Evolutionary conservation across 345 rosid genomes (phyloP).

Genomic region (Gynandropsis gynandra): DNA sequence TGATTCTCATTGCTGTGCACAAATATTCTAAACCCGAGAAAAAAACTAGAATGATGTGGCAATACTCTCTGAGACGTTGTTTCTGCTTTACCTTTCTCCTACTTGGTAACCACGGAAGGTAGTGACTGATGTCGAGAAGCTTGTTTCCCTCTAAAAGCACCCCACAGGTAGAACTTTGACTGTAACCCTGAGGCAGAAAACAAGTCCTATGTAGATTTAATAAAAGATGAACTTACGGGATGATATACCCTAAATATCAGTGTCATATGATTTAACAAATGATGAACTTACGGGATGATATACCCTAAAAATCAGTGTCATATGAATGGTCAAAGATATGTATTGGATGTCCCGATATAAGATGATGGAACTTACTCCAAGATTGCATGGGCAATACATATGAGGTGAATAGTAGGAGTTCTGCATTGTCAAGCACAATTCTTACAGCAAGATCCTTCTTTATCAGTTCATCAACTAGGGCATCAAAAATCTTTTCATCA

Average conservation of each 20-base stretch:
- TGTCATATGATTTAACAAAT: not conserved
- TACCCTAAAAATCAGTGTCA: not conserved
- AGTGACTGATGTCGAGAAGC: constrained; percentile 11
- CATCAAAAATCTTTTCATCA: constrained; percentile 32
- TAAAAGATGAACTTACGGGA: not conserved
- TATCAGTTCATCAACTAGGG: constrained; percentile 47
- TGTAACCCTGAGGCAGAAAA: constrained; percentile 42
- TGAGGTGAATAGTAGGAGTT: constrained; percentile 63
- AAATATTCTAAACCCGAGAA: too few species aligned
- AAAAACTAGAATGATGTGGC: not conserved
- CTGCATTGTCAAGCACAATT: constrained; percentile 43
- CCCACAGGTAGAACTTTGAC: constrained; percentile 57
- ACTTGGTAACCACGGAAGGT: constrained; percentile 2
- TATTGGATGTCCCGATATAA: not conserved
- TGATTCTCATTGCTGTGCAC: too few species aligned
- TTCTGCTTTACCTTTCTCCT: constrained; percentile 14
- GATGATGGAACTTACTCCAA: constrained; percentile 47
- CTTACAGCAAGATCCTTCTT: constrained; percentile 42
- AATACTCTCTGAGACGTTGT: constrained; percentile 3
- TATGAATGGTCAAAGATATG: not conserved
- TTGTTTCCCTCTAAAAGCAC: constrained; percentile 51
- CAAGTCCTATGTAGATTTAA: constrained; percentile 2
- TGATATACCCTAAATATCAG: not conserved
- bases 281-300: not conserved
- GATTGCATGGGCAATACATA: constrained; percentile 38